Percentiles rank a stretch among this genome's conserved stretches.
Conservation (phyloP, 2,329 filamentous ascomycete species). For the Microdochium nivale region DNA sequence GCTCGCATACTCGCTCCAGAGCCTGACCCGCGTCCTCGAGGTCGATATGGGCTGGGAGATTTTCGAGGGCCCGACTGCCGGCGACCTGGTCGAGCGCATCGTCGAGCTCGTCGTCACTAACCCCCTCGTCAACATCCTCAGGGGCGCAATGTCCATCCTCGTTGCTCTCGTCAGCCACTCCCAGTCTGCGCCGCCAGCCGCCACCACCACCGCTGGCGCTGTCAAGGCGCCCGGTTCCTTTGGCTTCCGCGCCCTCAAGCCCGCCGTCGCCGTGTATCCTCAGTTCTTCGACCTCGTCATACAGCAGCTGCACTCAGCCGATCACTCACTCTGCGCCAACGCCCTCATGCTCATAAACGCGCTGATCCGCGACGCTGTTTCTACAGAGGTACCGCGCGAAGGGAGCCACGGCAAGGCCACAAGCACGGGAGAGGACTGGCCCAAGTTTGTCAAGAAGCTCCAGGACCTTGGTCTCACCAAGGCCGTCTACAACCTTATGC, state of each 20-base stretch:
- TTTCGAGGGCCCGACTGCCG: slow-evolving; percentile 53
- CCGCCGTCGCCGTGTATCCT: slow-evolving; percentile 81
- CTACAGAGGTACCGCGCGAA: slow-evolving; percentile 48
- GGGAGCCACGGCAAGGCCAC: slow-evolving; percentile 22
- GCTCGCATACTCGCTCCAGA: slow-evolving; percentile 88
- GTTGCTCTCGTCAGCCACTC: slow-evolving; percentile 88
- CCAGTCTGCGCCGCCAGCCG: slow-evolving; percentile 36
- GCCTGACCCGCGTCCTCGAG: slow-evolving; percentile 78
- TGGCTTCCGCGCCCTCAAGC: slow-evolving; percentile 86
- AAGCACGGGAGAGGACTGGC: slow-evolving; percentile 65
- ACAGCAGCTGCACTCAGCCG: slow-evolving; percentile 81
- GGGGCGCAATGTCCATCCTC: slow-evolving; percentile 93
- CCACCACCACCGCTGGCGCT: slow-evolving; percentile 20
- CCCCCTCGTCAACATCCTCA: slow-evolving; percentile 91
- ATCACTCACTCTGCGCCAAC: slow-evolving; percentile 93
- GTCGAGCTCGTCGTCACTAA: slow-evolving; percentile 92
- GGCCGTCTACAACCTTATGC: slow-evolving; percentile 88
- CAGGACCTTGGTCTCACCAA: slow-evolving; percentile 92
- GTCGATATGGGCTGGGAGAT: slow-evolving; percentile 98
- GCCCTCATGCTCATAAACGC: slow-evolving; percentile 93
- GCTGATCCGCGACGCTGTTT: slow-evolving; percentile 83
- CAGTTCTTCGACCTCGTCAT: slow-evolving; percentile 94
- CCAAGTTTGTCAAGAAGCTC: slow-evolving; percentile 85
- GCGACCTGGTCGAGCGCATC: slow-evolving; percentile 65
- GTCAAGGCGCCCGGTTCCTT: slow-evolving; percentile 51